Base-by-base conservation (phyloP, 2,329 filamentous ascomycete species). In the Curvularia hawaiiensis region DNA sequence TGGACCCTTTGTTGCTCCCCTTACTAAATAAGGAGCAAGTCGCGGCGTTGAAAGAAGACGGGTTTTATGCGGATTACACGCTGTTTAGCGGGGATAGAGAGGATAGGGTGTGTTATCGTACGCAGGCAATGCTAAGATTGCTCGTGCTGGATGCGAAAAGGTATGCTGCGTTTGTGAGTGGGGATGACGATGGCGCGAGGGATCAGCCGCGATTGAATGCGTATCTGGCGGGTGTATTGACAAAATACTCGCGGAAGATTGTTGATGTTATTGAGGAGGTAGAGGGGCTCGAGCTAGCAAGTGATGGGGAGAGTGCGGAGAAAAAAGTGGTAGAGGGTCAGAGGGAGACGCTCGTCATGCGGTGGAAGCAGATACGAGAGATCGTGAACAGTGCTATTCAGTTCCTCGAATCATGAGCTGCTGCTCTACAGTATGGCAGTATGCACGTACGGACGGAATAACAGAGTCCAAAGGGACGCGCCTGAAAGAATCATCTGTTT, bases 1-100 rank as follows among this genome's bases (percentile, higher is more conserved):
- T 82, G 8, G 80, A 82, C 56, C 66, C 78, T 49, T 52, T 79
- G 16, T 62, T 83, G 11, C 54, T 81, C 0, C 75, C 79, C 1
- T 58, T 69, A 3, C 67, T 82, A 5, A 65, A 66, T 2, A 28
- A 59, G 2, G 56, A 58, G 2, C 76, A 79, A 35, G 64, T 63
- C 7, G 61, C 66, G 3, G 68, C 75, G 20, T 61, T 83, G 1
- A 77, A 78, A 49, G 78, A 79, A 40, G 74, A 79, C 24, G 76
- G 78, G 0, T 82, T 78, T 44, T 70, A 79, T 5, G 79, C 67
- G 6, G 63, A 60, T 4, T 76, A 76, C 51, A 70, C 66, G 31
- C 64, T 74, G 4, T 64, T 50, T 20, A 43, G 33, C 8, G 50
- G 20, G 43, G 28, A 3, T 28, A 44, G 10, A 28, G 40, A 52